Base-by-base conservation (phyloP, 345 rosid genomes). In the Firmiana major region DNA sequence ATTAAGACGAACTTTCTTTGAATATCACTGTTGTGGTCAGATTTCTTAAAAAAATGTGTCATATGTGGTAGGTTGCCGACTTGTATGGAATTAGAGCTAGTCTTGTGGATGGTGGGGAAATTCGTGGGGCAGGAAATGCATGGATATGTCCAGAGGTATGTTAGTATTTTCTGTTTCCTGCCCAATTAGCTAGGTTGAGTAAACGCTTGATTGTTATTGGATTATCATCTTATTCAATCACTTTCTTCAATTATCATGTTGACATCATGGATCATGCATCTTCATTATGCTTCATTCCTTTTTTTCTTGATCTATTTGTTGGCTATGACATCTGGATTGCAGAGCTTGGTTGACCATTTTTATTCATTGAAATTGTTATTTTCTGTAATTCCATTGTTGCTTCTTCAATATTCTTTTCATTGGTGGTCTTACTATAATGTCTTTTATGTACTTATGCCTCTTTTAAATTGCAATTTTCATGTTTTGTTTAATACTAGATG, bases 41-140 rank as follows among this genome's bases (percentile, higher is more conserved):
- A 26, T 68, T 67, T 36, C 0, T 43, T 62, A 22, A 43, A 54
- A 54, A 36, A 73, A 38, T 59, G 19, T 53, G 67, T 69, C 77
- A 51, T 75, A 28, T 80, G 73, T 81, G 71, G 77, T 79, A 93
- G 99, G 97, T 95, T 84, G 96, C 98, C 51, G 98, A 95, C 83
- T 80, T 95, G 68, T 95, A 95, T 87, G 99, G 99, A 79, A 95
- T 95, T 71, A 89, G 99, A 90, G 99, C 98, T 78, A 92, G 87
- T 85, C 96, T 95, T 85, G 99, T 93, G 68, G 99, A 95, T 87
- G 99, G 99, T 76, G 98, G 99, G 77, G 99, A 95, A 80, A 92
- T 95, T 85, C 90, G 99, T 58, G 99, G 99, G 75, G 99, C 98
- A 42, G 99, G 99, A 79, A 95, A 95, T 87, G 97, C 96, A 66